phyloP scores from a whole-genome alignment of 257 asterid species.

The Leptodermis oblonga region DNA sequence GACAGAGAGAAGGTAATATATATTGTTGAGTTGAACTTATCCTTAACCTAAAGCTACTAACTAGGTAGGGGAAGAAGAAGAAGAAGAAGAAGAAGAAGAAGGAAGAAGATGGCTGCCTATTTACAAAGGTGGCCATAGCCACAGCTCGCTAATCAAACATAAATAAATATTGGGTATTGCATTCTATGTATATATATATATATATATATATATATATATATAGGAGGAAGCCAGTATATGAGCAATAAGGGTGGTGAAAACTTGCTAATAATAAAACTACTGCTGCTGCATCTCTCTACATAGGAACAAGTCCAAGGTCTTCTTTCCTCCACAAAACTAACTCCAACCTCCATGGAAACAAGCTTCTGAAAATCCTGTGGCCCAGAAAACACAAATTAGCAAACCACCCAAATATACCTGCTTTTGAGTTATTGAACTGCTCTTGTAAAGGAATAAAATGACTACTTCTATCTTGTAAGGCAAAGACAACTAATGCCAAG shows the following conservation, averaged over 20 bases:
- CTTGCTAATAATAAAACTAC: constrained; percentile 30
- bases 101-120: too few species aligned
- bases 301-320: too few species aligned
- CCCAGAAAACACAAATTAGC: constrained; percentile 9
- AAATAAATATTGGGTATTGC: too few species aligned
- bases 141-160: constrained; percentile 21
- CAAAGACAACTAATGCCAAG: not conserved
- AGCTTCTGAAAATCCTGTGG: constrained; percentile 18
- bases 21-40: constrained; percentile 12
- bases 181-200: too few species aligned
- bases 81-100: too few species aligned
- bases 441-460: not conserved
- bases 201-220: too few species aligned
- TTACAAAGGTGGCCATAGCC: constrained; percentile 30
- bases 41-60: constrained; percentile 16
- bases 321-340: constrained; percentile 31
- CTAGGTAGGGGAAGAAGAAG: too few species aligned
- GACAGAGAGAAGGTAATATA: not conserved
- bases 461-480: not conserved
- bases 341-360: constrained; percentile 23
- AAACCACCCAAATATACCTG: not conserved
- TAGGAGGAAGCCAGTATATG: constrained; percentile 26
- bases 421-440: not conserved
- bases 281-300: constrained; percentile 35
- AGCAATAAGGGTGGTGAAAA: constrained; percentile 39